Conservation (phyloP, 352 stramenopile species). For the Thraustotheca clavata region DNA sequence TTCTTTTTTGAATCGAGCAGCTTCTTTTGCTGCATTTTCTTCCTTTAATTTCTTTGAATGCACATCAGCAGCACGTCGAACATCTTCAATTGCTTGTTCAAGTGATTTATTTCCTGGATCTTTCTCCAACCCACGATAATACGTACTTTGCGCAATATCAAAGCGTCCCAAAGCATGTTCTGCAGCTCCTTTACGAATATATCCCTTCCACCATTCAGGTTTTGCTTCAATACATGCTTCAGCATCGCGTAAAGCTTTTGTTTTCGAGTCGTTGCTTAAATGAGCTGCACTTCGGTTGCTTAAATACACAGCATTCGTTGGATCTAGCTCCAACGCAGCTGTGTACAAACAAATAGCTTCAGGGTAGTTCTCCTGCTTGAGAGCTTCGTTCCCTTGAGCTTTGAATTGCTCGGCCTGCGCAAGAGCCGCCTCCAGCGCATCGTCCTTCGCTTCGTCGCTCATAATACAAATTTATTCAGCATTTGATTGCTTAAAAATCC, state of each 20-base stretch:
- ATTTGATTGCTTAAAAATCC: neutral
- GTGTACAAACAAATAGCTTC: conserved; percentile 81
- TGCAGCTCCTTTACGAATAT: conserved; percentile 72
- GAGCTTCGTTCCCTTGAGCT: conserved; percentile 60
- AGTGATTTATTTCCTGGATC: conserved; percentile 68
- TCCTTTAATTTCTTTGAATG: conserved; percentile 44
- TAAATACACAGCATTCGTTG: conserved; percentile 77
- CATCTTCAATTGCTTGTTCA: conserved; percentile 51
- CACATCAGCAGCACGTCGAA: conserved; percentile 55
- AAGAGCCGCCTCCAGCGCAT: conserved; percentile 36
- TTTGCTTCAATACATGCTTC: conserved; percentile 64
- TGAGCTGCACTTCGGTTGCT: conserved; percentile 82
- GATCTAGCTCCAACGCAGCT: conserved; percentile 69
- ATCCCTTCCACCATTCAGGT: conserved; percentile 84
- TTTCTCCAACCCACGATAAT: conserved; percentile 48
- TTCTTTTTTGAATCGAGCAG: conserved; percentile 34
- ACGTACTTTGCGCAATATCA: conserved; percentile 60
- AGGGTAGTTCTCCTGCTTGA: conserved; percentile 47
- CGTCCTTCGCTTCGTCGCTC: conserved; percentile 10
- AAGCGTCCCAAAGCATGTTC: conserved; percentile 69
- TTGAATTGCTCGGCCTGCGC: conserved; percentile 80
- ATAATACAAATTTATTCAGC: neutral
- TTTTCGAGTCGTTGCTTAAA: conserved; percentile 63
- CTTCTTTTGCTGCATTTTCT: conserved; percentile 39
- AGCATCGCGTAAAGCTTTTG: conserved; percentile 70